Percentiles rank a stretch among this genome's conserved stretches.
phyloP scores from a whole-genome alignment of 257 asterid species.

The Jaltomata sinuosa region DNA sequence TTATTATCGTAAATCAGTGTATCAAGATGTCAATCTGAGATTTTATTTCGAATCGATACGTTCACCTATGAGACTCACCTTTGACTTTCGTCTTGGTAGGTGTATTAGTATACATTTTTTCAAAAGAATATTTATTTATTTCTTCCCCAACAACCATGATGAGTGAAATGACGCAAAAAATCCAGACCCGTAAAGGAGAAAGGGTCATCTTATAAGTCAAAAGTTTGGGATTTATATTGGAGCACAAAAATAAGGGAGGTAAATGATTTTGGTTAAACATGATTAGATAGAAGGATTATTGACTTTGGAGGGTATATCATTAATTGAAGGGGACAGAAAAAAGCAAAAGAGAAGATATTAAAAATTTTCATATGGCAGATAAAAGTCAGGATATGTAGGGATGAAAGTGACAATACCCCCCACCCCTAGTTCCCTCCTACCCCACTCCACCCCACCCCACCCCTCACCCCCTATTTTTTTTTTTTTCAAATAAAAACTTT shows the following conservation, averaged over 20 bases:
- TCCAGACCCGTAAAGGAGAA: too few species aligned
- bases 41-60: too few species aligned
- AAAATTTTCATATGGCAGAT: neutral
- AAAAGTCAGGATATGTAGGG: conserved; percentile 14
- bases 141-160: too few species aligned
- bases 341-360: conserved; percentile 1
- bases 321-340: neutral
- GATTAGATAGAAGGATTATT: neutral
- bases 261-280: neutral
- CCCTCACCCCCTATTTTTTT: too few species aligned
- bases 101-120: too few species aligned
- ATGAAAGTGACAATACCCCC: conserved; percentile 12
- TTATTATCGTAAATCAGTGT: too few species aligned
- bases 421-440: too few species aligned
- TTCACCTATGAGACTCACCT: too few species aligned
- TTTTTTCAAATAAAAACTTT: neutral
- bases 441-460: neutral
- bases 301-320: neutral
- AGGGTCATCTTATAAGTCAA: neutral
- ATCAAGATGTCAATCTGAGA: too few species aligned
- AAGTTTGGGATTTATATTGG: neutral
- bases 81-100: too few species aligned
- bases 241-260: neutral
- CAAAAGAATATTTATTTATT: too few species aligned
- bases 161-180: too few species aligned